Evolutionary conservation across 2,329 filamentous ascomycete genomes (phyloP).

Genomic region (Claviceps africana): DNA sequence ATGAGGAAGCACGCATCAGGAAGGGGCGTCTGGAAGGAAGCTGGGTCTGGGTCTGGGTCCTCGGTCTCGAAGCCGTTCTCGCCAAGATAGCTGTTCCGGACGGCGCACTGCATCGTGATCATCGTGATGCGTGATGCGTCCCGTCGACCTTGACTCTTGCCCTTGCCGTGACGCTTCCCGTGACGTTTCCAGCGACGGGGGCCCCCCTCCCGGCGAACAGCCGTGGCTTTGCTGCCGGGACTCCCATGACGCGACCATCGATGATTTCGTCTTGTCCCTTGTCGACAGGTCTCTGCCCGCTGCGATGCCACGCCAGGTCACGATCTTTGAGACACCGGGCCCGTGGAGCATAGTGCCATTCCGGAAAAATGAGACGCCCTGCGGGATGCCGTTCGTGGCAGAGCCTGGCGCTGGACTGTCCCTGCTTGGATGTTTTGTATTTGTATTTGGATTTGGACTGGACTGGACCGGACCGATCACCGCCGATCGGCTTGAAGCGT

Average conservation of each 20-base stretch:
- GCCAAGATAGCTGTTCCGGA: constrained; percentile 6
- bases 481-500: background rate
- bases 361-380: background rate
- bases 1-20: too few relatives aligned
- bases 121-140: too few relatives aligned
- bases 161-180: too few relatives aligned
- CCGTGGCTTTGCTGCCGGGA: background rate
- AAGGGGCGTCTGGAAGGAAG: too few relatives aligned
- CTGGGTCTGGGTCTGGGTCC: too few relatives aligned
- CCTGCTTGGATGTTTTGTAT: too few relatives aligned
- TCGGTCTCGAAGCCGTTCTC: constrained; percentile 5
- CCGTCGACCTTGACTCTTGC: background rate
- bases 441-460: too few relatives aligned
- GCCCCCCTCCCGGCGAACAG: too few relatives aligned
- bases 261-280: background rate
- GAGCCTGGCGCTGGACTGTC: background rate
- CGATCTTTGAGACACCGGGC: background rate
- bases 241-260: background rate
- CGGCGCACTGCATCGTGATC: background rate
- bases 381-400: background rate
- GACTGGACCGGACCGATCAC: too few relatives aligned
- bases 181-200: too few relatives aligned
- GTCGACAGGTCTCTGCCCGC: background rate
- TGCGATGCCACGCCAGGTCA: background rate
- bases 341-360: background rate